Percentiles rank a stretch among this genome's conserved stretches.
These are phyloP conservation scores for Viola odorata DNA, from an alignment of 345 rosid genomes.

Conservation along the genomic window DNA sequence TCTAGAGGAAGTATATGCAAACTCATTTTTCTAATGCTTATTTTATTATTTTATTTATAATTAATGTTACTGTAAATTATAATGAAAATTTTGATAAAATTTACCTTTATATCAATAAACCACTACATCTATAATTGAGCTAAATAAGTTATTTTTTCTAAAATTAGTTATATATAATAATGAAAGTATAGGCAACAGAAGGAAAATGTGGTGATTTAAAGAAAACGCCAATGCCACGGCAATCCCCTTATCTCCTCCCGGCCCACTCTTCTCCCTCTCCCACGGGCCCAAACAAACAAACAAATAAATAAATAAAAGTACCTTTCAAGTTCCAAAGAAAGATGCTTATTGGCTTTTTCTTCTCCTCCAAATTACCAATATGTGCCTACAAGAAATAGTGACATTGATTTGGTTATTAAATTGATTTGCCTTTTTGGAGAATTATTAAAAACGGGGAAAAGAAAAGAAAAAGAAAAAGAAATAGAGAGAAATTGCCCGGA, in stretches of 20 bases:
- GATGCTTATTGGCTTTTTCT: not conserved
- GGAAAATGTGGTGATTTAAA: slow-evolving; percentile 14
- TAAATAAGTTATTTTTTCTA: too few species aligned
- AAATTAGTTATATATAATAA: too few species aligned
- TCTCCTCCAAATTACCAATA: not conserved
- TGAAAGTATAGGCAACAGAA: slow-evolving; percentile 4
- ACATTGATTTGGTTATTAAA: not conserved
- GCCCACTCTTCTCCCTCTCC: not conserved
- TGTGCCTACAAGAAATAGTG: not conserved
- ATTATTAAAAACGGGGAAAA: too few species aligned
- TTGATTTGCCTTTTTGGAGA: not conserved
- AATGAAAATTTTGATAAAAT: too few species aligned
- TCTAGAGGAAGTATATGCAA: too few species aligned
- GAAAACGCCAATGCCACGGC: slow-evolving; percentile 37
- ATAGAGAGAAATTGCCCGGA: not conserved
- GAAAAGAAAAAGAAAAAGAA: not conserved
- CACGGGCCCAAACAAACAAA: not conserved
- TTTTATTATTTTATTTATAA: too few species aligned
- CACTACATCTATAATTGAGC: too few species aligned
- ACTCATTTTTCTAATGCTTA: too few species aligned
- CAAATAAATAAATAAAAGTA: too few species aligned
- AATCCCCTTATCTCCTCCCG: slow-evolving; percentile 33
- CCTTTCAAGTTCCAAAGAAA: too few species aligned
- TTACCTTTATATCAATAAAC: too few species aligned
- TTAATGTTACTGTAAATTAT: too few species aligned